Evolutionary conservation across 2,329 filamentous ascomycete genomes (phyloP).

Genomic region (Dryadomyces sulphureus): DNA sequence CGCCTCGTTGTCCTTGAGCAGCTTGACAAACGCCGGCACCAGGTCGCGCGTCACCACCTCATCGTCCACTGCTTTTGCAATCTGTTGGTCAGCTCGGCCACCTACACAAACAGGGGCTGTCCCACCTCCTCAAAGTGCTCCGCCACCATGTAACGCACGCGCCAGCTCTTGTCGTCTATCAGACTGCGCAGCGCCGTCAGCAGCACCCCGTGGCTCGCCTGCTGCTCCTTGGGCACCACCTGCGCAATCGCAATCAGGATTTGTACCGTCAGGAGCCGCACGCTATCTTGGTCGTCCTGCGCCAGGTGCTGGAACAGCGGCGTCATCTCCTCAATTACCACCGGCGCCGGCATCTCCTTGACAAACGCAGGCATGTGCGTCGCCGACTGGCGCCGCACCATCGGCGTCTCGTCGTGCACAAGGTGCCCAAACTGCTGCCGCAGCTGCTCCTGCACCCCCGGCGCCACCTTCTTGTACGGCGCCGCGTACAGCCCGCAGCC

Average conservation of each 20-base stretch:
- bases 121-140: constrained; percentile 91
- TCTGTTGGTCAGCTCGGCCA: constrained; percentile 33
- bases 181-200: constrained; percentile 79
- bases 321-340: constrained; percentile 98
- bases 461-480: constrained; percentile 83
- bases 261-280: constrained; percentile 88
- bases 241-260: constrained; percentile 94
- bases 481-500: constrained; percentile 89
- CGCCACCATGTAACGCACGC: constrained; percentile 97
- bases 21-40: constrained; percentile 91
- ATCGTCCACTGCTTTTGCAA: constrained; percentile 95
- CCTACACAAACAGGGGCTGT: not conserved
- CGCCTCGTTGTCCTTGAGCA: constrained; percentile 94
- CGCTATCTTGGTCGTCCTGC: constrained; percentile 93
- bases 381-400: constrained; percentile 93
- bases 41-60: constrained; percentile 89
- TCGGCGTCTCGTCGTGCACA: constrained; percentile 96
- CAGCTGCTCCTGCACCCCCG: constrained; percentile 77
- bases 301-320: constrained; percentile 95
- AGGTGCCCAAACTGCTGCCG: constrained; percentile 83
- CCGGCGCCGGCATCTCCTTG: constrained; percentile 82
- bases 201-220: constrained; percentile 87
- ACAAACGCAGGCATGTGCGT: constrained; percentile 96
- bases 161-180: constrained; percentile 99
- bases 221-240: constrained; percentile 94